Base-by-base conservation (phyloP, 345 rosid species). In the Arabis hirsuta region DNA sequence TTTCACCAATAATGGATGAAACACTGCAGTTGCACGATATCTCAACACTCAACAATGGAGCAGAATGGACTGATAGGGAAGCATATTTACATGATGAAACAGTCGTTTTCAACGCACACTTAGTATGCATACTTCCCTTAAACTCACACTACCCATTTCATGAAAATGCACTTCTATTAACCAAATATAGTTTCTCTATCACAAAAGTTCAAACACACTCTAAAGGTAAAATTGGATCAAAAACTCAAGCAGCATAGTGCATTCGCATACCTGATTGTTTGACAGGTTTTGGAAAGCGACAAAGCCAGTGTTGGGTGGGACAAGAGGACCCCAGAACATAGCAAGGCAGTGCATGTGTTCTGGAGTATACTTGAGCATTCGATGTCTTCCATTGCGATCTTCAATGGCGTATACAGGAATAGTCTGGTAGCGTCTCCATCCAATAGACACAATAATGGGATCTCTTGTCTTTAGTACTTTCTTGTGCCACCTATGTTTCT, bases 241-340 rank as follows among this genome's bases (percentile, higher is more conserved):
- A 58, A 59, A 12, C 43, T 65, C n/a, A 73, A 41, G 22, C 41
- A 69, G 45, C 20, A 62, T 9, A 42, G 42, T 42, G 58, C 73
- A 71, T 32, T 58, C 42, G 19, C 34, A 38, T 72, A 90, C 98
- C 97, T 90, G 94, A 74, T 85, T 85, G 77, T 85, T 86, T 32
- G 96, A 86, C 69, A 91, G 76, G 76, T 77, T 85, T 73, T 90
- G 97, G 78, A 95, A 90, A 64, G 98, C 96, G 7, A 95, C 85
- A 44, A 91, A 80, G 34, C 98, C 98, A 6, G 98, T 87, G 65
- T 86, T 78, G 22, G 99, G 96, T 45, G 99, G 99, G 29, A 93
- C 98, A 65, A 92, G 92, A 62, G 98, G 99, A 60, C 96, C 99
- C 96, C 97, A 95, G 72, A 92, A 92, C 84, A 82, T 90, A 78